Evolutionary conservation across 768 basidiomycete species (phyloP).

Genomic region (Saitozyma sp.): DNA sequence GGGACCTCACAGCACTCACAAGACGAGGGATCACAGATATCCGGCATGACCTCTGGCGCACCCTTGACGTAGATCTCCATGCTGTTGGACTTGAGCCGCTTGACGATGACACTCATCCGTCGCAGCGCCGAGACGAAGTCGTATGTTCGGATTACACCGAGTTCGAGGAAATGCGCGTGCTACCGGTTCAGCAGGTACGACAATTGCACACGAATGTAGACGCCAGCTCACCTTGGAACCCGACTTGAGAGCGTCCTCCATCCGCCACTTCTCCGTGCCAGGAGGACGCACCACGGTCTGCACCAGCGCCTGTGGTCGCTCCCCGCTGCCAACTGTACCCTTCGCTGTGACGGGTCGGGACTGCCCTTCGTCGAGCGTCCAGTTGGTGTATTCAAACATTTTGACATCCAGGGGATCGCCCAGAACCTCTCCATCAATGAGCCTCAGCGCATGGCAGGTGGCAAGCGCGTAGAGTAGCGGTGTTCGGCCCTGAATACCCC

Average conservation of each 20-base stretch:
- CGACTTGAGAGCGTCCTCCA: slow-evolving; percentile 91
- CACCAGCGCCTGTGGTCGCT: slow-evolving; percentile 76
- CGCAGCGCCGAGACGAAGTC: slow-evolving; percentile 92
- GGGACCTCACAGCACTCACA: slow-evolving; percentile 60
- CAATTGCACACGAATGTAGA: not conserved
- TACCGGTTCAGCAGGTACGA: slow-evolving; percentile 48
- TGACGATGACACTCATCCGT: slow-evolving; percentile 97
- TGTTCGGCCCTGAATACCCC: slow-evolving; percentile 64
- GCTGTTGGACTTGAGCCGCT: slow-evolving; percentile 83
- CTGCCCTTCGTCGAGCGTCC: slow-evolving; percentile 95
- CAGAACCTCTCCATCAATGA: slow-evolving; percentile 79
- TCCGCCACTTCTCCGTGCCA: slow-evolving; percentile 80
- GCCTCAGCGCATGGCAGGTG: slow-evolving; percentile 93
- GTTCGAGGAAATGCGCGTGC: slow-evolving; percentile 95
- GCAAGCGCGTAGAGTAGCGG: slow-evolving; percentile 88
- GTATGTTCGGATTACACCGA: slow-evolving; percentile 93
- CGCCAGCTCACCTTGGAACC: slow-evolving; percentile 65
- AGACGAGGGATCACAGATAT: slow-evolving; percentile 89
- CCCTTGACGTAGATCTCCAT: slow-evolving; percentile 99
- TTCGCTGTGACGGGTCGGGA: slow-evolving; percentile 58
- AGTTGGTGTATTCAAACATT: slow-evolving; percentile 97
- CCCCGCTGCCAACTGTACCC: slow-evolving; percentile 24
- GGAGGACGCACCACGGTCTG: slow-evolving; percentile 96
- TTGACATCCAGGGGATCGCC: slow-evolving; percentile 95
- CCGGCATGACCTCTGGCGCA: slow-evolving; percentile 96